A percentile compares a stretch with the other conserved stretches of the same genome.
Evolutionary conservation across 768 basidiomycete genomes (phyloP).

Genomic region (Mycena galericulata): DNA sequence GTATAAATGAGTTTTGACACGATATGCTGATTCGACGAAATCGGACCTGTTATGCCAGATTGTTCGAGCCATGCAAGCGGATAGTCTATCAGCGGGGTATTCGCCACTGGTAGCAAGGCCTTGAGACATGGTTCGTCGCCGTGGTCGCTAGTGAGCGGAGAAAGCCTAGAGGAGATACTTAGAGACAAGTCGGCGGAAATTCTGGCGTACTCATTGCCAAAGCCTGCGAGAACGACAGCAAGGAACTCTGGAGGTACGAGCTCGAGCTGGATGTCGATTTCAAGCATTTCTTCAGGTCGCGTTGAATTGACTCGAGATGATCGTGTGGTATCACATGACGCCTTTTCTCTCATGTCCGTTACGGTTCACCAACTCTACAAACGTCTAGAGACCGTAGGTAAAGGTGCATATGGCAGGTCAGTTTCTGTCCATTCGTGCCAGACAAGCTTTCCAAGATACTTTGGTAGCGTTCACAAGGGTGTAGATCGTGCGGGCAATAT

Average conservation of each 20-base stretch:
- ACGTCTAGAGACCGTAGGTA: conserved; percentile 93
- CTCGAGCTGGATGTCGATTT: conserved; percentile 44
- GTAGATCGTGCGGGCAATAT: conserved; percentile 87
- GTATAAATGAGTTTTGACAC: conserved; percentile 19
- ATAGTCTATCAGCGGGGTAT: conserved; percentile 89
- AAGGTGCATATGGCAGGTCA: conserved; percentile 97
- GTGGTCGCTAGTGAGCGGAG: conserved; percentile 80
- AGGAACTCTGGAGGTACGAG: conserved; percentile 81
- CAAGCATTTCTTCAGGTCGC: conserved; percentile 10
- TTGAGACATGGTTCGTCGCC: conserved; percentile 90
- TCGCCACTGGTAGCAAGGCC: conserved; percentile 88
- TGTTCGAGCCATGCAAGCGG: conserved; percentile 88
- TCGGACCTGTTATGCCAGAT: conserved; percentile 83
- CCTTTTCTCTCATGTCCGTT: conserved; percentile 67
- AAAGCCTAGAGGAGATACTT: conserved; percentile 58
- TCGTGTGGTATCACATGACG: too few species aligned
- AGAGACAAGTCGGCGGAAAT: background rate
- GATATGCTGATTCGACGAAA: conserved; percentile 11
- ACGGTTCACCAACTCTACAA: conserved; percentile 87
- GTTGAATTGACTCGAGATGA: conserved; percentile 28
- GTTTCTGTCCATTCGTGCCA: too few species aligned
- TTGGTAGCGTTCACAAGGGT: conserved; percentile 93
- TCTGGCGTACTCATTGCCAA: conserved; percentile 86
- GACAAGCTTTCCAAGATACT: too few species aligned
- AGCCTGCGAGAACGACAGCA: conserved; percentile 89